Evolutionary conservation across 169 alveolate genomes (phyloP).

Genomic region (Fabrea salina): DNA sequence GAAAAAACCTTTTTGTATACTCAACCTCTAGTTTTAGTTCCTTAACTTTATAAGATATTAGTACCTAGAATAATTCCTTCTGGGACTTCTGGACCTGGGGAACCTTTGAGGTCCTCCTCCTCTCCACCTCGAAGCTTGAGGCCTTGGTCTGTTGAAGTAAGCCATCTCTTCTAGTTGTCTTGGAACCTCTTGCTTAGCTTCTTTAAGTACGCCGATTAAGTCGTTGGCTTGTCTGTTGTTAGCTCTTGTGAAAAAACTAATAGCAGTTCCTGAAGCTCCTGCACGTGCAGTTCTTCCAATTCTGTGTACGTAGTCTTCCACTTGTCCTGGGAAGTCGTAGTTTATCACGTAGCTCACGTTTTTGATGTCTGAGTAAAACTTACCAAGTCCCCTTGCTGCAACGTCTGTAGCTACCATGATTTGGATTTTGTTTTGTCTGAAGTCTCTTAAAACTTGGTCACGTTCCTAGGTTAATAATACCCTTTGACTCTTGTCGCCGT

Average conservation of each 20-base stretch:
- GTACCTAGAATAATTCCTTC: conserved; percentile 1
- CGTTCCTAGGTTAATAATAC: conserved; percentile 56
- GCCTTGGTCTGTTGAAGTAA: background rate
- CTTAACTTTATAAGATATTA: background rate
- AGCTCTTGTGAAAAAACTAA: conserved; percentile 91
- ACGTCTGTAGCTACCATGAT: conserved; percentile 99
- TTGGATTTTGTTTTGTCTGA: conserved; percentile 92
- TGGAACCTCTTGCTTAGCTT: conserved; percentile 91
- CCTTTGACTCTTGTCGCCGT: conserved; percentile 90
- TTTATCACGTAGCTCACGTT: conserved; percentile 95
- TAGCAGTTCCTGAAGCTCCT: conserved; percentile 91
- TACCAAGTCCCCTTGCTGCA: conserved; percentile 96
- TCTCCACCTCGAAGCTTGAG: background rate
- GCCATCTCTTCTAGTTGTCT: conserved; percentile 69
- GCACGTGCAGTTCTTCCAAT: conserved; percentile 98
- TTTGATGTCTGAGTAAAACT: conserved; percentile 87
- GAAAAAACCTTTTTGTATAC: no score
- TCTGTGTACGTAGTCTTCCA: conserved; percentile 98
- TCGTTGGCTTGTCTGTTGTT: conserved; percentile 91
- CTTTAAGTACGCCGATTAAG: conserved; percentile 89
- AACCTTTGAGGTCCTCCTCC: conserved; percentile 12
- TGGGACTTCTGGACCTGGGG: background rate
- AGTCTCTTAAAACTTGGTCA: conserved; percentile 89
- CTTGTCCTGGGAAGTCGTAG: conserved; percentile 97
- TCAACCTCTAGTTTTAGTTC: no score